phyloP scores from a whole-genome alignment of 805 yeast species.

The Yarrowia sp. region DNA sequence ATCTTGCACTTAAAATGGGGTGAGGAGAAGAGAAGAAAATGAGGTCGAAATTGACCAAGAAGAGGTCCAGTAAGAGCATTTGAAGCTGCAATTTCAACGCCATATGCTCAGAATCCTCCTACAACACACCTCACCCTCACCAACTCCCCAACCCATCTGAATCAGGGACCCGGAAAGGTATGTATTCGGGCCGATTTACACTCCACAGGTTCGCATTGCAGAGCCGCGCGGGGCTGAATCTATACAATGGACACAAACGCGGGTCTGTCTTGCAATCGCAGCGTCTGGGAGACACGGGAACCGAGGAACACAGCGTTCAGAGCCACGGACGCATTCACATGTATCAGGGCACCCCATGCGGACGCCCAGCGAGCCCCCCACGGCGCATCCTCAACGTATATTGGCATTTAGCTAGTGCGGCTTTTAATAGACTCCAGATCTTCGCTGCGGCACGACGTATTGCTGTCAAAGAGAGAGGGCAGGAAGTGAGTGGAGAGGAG shows the following conservation, averaged over 20 bases:
- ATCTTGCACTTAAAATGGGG: constrained; percentile 5
- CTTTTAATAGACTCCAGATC: constrained; percentile 25
- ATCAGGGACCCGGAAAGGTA: constrained; percentile 26
- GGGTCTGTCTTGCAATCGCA: too few relatives aligned
- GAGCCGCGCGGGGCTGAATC: not conserved
- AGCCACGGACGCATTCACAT: too few relatives aligned
- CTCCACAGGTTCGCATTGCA: not conserved
- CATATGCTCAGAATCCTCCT: too few relatives aligned
- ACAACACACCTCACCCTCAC: too few relatives aligned
- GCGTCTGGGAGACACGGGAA: too few relatives aligned
- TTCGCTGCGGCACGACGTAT: constrained; percentile 26
- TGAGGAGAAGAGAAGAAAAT: too few relatives aligned
- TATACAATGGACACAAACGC: too few relatives aligned
- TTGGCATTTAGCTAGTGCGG: constrained; percentile 10
- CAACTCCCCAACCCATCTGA: not conserved
- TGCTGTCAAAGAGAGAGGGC: constrained; percentile 8
- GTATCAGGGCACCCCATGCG: too few relatives aligned
- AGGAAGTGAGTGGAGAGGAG: too few relatives aligned
- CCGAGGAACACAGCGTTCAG: not conserved
- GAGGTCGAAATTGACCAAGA: too few relatives aligned
- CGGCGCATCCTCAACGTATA: constrained; percentile 8
- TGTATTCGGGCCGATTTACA: constrained; percentile 5
- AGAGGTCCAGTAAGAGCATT: too few relatives aligned
- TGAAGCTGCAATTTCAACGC: too few relatives aligned
- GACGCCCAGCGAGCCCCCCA: not conserved